phyloP scores from a whole-genome alignment of 2,329 filamentous ascomycete genomes.

The Fusarium clavum region DNA sequence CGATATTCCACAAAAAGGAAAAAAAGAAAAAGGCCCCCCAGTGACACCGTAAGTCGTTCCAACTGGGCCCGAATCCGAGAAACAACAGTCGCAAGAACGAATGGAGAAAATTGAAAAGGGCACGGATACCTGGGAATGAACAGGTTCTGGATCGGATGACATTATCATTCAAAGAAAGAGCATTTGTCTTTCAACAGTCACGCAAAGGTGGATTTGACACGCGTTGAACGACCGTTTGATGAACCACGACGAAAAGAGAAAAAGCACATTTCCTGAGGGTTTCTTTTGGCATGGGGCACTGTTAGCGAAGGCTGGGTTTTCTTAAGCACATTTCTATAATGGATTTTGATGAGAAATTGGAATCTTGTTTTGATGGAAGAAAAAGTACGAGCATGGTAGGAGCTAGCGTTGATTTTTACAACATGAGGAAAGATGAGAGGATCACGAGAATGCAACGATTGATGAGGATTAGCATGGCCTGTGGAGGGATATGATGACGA shows the following conservation, averaged over 20 bases:
- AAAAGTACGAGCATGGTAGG: conserved; percentile 41
- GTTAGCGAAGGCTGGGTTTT: conserved; percentile 16
- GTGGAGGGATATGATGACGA: conserved; percentile 42
- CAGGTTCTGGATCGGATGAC: conserved; percentile 19
- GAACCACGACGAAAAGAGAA: conserved; percentile 35
- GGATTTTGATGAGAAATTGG: conserved; percentile 9
- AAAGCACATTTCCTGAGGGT: conserved; percentile 17
- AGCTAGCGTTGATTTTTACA: conserved; percentile 39
- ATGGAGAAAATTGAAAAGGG: not conserved
- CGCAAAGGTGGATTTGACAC: conserved; percentile 1
- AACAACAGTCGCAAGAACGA: not conserved
- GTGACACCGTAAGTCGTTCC: not conserved
- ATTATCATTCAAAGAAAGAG: conserved; percentile 13
- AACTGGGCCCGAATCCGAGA: not conserved
- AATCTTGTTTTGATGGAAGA: conserved; percentile 6
- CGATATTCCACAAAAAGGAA: not conserved
- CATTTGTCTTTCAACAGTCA: conserved; percentile 7
- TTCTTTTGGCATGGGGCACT: conserved; percentile 20
- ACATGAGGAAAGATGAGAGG: conserved; percentile 24
- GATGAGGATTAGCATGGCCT: conserved; percentile 32
- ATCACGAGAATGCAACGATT: conserved; percentile 32
- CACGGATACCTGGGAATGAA: conserved; percentile 7
- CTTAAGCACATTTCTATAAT: not conserved
- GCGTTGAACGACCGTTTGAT: conserved; percentile 27
- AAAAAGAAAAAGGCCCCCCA: not conserved